Conservation (phyloP, 2,329 filamentous ascomycete species). For the Ophiostoma ulmi region DNA sequence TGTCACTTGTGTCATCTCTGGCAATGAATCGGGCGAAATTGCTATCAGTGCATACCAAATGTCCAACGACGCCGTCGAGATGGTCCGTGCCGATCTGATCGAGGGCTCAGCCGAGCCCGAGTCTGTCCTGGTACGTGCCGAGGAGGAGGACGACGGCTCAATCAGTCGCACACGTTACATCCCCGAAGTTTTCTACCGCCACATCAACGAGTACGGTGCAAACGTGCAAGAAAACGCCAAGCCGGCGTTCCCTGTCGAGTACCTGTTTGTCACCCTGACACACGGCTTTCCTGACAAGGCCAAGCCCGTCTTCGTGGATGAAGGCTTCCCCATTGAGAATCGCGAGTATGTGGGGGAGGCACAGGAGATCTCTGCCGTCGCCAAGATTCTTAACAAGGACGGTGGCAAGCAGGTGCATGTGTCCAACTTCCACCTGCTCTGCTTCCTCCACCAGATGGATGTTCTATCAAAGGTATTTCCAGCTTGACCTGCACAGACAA, state of each 20-base stretch:
- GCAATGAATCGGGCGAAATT: slow-evolving; percentile 83
- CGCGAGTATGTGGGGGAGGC: slow-evolving; percentile 78
- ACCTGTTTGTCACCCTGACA: slow-evolving; percentile 89
- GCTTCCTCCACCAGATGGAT: slow-evolving; percentile 73
- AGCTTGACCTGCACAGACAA: neutral
- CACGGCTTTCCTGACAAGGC: slow-evolving; percentile 87
- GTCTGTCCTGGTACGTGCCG: slow-evolving; percentile 89
- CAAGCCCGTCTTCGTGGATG: slow-evolving; percentile 68
- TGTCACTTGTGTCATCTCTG: slow-evolving; percentile 92
- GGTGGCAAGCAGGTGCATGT: slow-evolving; percentile 61
- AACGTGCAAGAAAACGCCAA: slow-evolving; percentile 98
- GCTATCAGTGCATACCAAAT: slow-evolving; percentile 88
- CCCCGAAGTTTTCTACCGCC: slow-evolving; percentile 93
- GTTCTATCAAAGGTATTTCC: slow-evolving; percentile 72
- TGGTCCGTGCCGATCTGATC: slow-evolving; percentile 91
- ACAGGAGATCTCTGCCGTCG: slow-evolving; percentile 53
- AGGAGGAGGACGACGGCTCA: slow-evolving; percentile 74
- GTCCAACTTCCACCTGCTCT: slow-evolving; percentile 93
- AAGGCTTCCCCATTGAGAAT: slow-evolving; percentile 88
- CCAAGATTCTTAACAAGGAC: slow-evolving; percentile 32
- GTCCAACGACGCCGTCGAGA: slow-evolving; percentile 92
- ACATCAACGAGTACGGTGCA: slow-evolving; percentile 91
- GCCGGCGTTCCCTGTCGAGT: slow-evolving; percentile 92
- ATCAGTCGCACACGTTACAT: slow-evolving; percentile 76
- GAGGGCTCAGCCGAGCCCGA: slow-evolving; percentile 90